A percentile compares a stretch with the other conserved stretches of the same genome.
phyloP scores from a whole-genome alignment of 2,329 filamentous ascomycete species.

The Epichloe scottii region DNA sequence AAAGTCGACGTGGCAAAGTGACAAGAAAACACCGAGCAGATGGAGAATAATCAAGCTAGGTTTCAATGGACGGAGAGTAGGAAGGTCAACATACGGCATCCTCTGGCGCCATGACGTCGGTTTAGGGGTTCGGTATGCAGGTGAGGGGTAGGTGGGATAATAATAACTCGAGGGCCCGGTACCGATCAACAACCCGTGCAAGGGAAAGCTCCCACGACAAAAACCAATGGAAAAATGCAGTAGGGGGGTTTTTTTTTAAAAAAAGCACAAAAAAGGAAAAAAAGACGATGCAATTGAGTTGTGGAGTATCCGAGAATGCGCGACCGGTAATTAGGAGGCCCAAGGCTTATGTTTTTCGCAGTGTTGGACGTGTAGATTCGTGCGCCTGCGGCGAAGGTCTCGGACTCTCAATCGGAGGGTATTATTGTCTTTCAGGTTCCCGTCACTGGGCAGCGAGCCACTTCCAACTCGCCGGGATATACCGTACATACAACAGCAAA shows the following conservation, averaged over 20 bases:
- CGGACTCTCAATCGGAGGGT: neutral
- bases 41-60: neutral
- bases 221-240: neutral
- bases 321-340: neutral
- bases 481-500: neutral
- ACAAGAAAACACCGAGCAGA: neutral
- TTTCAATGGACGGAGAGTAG: neutral
- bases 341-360: neutral
- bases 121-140: neutral
- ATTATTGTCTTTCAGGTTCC: neutral
- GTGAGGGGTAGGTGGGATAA: neutral
- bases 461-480: neutral
- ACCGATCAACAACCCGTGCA: neutral
- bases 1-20: constrained; percentile 10
- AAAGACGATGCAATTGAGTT: neutral
- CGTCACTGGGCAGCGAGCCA: neutral
- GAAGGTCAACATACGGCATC: constrained; percentile 18
- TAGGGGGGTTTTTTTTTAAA: neutral
- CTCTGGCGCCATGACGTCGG: constrained; percentile 18
- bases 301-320: neutral
- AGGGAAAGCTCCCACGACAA: neutral
- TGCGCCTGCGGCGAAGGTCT: neutral
- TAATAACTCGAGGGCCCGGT: neutral
- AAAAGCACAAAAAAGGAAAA: neutral
- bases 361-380: neutral